phyloP scores from a whole-genome alignment of 2,329 filamentous ascomycete genomes.

The Capronia americana region DNA sequence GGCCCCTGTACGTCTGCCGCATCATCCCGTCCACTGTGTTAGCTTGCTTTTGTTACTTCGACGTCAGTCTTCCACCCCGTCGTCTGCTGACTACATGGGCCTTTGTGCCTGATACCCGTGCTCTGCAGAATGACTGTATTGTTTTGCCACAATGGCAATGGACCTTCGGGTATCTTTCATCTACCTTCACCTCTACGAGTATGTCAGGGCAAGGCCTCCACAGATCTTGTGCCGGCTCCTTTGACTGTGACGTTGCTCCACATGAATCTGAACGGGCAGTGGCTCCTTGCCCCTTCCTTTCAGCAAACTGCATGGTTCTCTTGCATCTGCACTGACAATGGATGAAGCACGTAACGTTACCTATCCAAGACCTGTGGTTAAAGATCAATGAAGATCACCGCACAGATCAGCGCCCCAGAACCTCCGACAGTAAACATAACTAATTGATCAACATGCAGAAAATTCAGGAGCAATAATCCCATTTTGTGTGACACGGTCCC shows the following conservation, averaged over 20 bases:
- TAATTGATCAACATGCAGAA: not conserved
- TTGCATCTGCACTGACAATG: not conserved
- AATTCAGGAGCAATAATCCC: not conserved
- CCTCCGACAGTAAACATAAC: not conserved
- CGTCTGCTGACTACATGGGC: not conserved
- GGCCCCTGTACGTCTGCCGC: not conserved
- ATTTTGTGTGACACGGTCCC: not conserved
- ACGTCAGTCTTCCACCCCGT: not conserved
- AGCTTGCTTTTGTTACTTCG: slow-evolving; percentile 1
- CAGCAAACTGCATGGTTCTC: not conserved
- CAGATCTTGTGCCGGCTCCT: not conserved
- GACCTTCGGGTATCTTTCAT: not conserved
- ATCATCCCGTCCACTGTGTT: slow-evolving; percentile 2
- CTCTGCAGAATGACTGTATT: not conserved
- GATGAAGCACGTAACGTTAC: not conserved
- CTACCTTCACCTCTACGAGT: not conserved
- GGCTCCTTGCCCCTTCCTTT: not conserved
- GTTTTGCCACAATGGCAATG: not conserved
- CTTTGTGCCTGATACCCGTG: not conserved
- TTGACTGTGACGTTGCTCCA: slow-evolving; percentile 4
- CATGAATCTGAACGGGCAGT: not conserved
- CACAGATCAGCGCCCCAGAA: not conserved
- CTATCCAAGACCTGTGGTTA: not conserved
- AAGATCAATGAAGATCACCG: not conserved
- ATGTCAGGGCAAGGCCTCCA: not conserved